phyloP scores from a whole-genome alignment of 2,329 filamentous ascomycete genomes.

The Penicillium sp. region DNA sequence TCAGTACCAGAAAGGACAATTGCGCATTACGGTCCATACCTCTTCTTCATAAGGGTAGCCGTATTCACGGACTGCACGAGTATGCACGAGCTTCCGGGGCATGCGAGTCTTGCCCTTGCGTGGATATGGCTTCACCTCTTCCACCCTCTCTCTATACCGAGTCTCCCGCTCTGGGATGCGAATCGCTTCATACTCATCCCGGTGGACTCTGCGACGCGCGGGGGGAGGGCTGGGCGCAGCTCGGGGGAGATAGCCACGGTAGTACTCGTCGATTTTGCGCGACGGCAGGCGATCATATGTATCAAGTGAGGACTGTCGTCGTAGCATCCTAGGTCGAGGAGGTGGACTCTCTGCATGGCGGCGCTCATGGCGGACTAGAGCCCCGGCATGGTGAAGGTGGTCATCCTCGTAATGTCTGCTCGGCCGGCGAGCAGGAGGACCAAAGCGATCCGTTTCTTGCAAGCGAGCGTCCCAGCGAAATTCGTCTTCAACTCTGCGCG shows the following conservation, averaged over 20 bases:
- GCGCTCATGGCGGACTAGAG: constrained; percentile 63
- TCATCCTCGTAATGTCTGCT: constrained; percentile 49
- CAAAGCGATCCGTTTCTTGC: constrained; percentile 47
- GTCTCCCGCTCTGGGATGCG: constrained; percentile 68
- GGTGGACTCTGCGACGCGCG: constrained; percentile 52
- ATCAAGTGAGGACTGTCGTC: constrained; percentile 87
- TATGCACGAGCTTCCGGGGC: constrained; percentile 78
- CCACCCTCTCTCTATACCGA: constrained; percentile 34
- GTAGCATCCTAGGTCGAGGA: constrained; percentile 70
- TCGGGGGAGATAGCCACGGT: constrained; percentile 49
- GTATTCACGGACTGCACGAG: constrained; percentile 79
- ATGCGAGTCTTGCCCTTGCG: constrained; percentile 91
- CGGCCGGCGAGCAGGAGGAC: constrained; percentile 46
- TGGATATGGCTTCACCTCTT: constrained; percentile 60
- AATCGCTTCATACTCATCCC: constrained; percentile 69
- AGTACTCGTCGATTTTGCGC: constrained; percentile 53
- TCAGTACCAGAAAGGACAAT: constrained; percentile 14
- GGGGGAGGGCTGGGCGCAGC: constrained; percentile 66
- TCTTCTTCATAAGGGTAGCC: constrained; percentile 88
- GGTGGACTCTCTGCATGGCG: constrained; percentile 60
- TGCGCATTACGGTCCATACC: constrained; percentile 54
- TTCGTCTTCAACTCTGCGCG: constrained; percentile 41
- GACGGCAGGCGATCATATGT: constrained; percentile 80
- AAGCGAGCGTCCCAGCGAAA: constrained; percentile 48
- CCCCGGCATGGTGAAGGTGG: constrained; percentile 53